Conservation (phyloP, 2,329 filamentous ascomycete species). For the Penicillium sp. region DNA sequence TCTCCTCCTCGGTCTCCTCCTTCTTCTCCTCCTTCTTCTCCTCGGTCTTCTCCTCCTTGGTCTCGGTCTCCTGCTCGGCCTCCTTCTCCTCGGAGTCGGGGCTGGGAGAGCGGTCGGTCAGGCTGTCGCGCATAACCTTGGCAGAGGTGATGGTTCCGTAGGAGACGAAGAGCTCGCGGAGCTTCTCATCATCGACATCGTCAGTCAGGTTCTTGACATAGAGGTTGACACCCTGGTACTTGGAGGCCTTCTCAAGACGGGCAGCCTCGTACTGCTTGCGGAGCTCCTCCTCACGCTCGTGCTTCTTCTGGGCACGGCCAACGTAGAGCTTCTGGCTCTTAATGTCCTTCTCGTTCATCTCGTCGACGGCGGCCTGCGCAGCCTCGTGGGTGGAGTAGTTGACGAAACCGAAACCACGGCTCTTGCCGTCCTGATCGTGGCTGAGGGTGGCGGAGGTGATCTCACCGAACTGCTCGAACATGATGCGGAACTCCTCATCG, state of each 20-base stretch:
- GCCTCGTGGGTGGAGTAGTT: constrained; percentile 92
- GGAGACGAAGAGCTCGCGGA: constrained; percentile 86
- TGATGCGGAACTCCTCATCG: constrained; percentile 90
- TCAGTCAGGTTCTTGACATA: constrained; percentile 99
- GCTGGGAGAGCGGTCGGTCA: constrained; percentile 45
- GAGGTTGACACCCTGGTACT: constrained; percentile 98
- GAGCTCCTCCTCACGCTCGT: constrained; percentile 98
- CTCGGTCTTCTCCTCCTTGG: constrained; percentile 54
- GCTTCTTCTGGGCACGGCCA: constrained; percentile 99
- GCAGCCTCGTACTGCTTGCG: constrained; percentile 98
- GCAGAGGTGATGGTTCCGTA: constrained; percentile 96
- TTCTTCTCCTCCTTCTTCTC: constrained; percentile 45
- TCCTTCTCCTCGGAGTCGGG: constrained; percentile 56
- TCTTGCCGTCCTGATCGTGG: constrained; percentile 86
- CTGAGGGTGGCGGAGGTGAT: constrained; percentile 95
- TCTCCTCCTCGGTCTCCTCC: constrained; percentile 45
- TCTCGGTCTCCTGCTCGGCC: constrained; percentile 41
- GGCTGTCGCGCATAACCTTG: constrained; percentile 95
- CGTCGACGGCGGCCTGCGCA: constrained; percentile 82
- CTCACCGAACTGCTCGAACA: constrained; percentile 90
- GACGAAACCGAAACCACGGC: constrained; percentile 92
- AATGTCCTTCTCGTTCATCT: constrained; percentile 89
- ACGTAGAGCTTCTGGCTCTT: constrained; percentile 96
- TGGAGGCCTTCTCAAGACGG: constrained; percentile 96
- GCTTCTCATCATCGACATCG: constrained; percentile 96